phyloP scores from a whole-genome alignment of 352 stramenopile genomes.

The Pythium sp. region DNA sequence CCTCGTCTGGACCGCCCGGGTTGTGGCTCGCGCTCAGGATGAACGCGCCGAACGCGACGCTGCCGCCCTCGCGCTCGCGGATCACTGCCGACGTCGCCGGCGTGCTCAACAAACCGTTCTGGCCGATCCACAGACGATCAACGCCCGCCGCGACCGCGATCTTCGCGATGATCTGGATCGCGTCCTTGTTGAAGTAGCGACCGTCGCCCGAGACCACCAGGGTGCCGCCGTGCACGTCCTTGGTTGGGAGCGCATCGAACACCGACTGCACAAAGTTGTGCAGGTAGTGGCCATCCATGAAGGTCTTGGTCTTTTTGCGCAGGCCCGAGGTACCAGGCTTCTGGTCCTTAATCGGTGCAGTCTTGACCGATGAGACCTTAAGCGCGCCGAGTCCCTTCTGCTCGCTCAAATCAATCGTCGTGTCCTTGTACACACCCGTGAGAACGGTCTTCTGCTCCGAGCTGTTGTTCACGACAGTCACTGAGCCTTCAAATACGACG shows the following conservation, averaged over 20 bases:
- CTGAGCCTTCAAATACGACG: slow-evolving; percentile 90
- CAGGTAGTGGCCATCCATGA: slow-evolving; percentile 98
- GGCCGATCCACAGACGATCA: slow-evolving; percentile 93
- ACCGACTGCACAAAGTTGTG: slow-evolving; percentile 98
- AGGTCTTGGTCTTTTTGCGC: slow-evolving; percentile 98
- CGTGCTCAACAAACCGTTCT: slow-evolving; percentile 96
- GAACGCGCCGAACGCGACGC: slow-evolving; percentile 93
- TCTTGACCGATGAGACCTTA: slow-evolving; percentile 83
- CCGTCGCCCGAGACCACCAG: slow-evolving; percentile 96
- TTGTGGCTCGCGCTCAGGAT: slow-evolving; percentile 99
- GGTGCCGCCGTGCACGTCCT: slow-evolving; percentile 93
- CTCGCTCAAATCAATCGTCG: slow-evolving; percentile 93
- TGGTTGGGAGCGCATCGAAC: slow-evolving; percentile 95
- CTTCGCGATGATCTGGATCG: slow-evolving; percentile 96
- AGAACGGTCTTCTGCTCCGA: slow-evolving; percentile 95
- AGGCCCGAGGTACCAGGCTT: slow-evolving; percentile 97
- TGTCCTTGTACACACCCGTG: slow-evolving; percentile 92
- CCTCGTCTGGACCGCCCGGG: slow-evolving; percentile 96
- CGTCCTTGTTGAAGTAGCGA: slow-evolving; percentile 90
- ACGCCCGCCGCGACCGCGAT: slow-evolving; percentile 97
- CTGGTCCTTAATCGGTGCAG: slow-evolving; percentile 92
- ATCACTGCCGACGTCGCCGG: slow-evolving; percentile 97
- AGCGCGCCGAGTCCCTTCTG: slow-evolving; percentile 91
- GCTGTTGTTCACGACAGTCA: slow-evolving; percentile 95
- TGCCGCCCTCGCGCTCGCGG: slow-evolving; percentile 91